Base-by-base conservation (phyloP, 75 land plant genomes). In the Azolla pinnata region DNA sequence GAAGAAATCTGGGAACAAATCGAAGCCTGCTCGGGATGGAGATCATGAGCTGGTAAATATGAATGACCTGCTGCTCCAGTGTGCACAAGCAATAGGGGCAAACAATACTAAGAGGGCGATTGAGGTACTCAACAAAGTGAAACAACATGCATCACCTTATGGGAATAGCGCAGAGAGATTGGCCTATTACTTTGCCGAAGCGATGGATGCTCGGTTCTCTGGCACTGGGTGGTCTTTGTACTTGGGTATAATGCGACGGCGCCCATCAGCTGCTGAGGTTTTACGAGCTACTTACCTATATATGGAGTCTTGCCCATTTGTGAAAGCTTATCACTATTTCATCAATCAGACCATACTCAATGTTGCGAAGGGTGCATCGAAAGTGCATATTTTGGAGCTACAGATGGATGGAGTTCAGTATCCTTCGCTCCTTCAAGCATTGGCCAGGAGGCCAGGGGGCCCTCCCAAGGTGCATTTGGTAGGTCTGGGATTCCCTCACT, bases 401-500 rank as follows among this genome's bases (percentile, higher is more conserved):
- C 68, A 68, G 1, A 60, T 86, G 3, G 88, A 80, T 66, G 95
- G 95, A 25, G 77, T 86, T 44, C 80, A 75, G 29, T 88, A 91
- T 85, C 95, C 95, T 7, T 74, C 70, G 56, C 67, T 88, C 31
- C 45, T 88, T 33, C 61, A 77, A 24, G 63, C 67, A 21, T 70
- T 88, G 4, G 62, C 86, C 10, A 46, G 31, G 3, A 67, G 72
- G 14, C 63, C 69, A 28, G 82, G 82, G 59, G 90, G 95, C 7
- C 83, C 95, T 35, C 95, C 86, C 19, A 68, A 68, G 50, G 74
- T 88, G 31, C 78, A 83, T 9, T 79, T 88, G 0, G 86, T 91
- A 50, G 95, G 90, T 26, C 80, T 88, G 31, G 90, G 87, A 53
- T 58, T 73, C 30, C 86, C 95, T 17, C 77, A 65, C 35, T 70